Evolutionary conservation across 352 stramenopile species (phyloP).

Genomic region (Lagenidium sp.): DNA sequence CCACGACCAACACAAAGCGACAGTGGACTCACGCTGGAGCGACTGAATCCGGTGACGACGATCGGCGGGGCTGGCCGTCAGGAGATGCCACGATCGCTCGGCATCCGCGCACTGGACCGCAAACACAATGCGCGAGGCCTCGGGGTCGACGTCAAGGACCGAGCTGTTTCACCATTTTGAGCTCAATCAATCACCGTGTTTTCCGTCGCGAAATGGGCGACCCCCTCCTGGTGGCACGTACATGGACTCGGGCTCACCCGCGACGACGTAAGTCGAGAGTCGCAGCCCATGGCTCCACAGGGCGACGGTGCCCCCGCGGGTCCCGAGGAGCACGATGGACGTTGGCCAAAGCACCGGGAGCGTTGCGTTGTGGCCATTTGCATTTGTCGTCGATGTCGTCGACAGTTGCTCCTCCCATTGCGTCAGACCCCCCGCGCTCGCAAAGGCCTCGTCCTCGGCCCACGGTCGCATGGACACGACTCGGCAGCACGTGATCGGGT

Average conservation of each 20-base stretch:
- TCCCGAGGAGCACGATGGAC: slow-evolving; percentile 57
- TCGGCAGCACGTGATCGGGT: slow-evolving; percentile 8
- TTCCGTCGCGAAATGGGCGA: background rate
- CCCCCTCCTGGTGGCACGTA: slow-evolving; percentile 20
- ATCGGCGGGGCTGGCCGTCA: slow-evolving; percentile 12
- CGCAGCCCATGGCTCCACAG: background rate
- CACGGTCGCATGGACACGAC: no score
- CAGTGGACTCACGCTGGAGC: slow-evolving; percentile 7
- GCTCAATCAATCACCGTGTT: background rate
- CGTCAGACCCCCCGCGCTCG: no score
- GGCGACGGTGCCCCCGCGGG: slow-evolving; percentile 39
- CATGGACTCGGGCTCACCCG: slow-evolving; percentile 35
- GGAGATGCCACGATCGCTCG: slow-evolving; percentile 37
- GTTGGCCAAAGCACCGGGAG: slow-evolving; percentile 36
- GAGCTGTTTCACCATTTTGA: background rate
- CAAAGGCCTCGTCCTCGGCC: no score
- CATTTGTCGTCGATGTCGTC: slow-evolving; percentile 31
- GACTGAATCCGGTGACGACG: background rate
- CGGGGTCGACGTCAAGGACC: background rate
- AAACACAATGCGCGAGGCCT: slow-evolving; percentile 2
- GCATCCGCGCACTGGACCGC: slow-evolving; percentile 33
- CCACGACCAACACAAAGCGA: background rate
- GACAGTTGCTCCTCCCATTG: no score
- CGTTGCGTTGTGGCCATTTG: slow-evolving; percentile 24
- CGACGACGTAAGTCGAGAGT: slow-evolving; percentile 14